These are phyloP conservation scores for Umbelopsis sp. DNA, from an alignment of 192 early-diverging fungal species.

Conservation along the genomic window DNA sequence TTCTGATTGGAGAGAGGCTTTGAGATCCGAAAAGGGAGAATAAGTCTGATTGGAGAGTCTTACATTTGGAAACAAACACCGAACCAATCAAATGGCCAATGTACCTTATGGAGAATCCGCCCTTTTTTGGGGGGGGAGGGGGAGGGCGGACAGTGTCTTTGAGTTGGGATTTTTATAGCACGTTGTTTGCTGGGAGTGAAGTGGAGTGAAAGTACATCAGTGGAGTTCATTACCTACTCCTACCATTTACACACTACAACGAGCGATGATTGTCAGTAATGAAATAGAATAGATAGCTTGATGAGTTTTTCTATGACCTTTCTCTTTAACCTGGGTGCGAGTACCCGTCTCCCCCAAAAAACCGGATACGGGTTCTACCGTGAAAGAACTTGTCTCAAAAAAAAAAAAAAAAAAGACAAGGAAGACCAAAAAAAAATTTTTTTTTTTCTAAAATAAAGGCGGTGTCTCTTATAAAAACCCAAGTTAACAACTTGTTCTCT, in stretches of 20 bases:
- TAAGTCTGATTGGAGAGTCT: not conserved
- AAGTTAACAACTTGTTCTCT: not conserved
- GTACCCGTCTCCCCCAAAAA: not conserved
- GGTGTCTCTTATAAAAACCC: not conserved
- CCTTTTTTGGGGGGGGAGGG: too few species aligned
- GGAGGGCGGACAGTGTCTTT: not conserved
- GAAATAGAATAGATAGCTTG: too few species aligned
- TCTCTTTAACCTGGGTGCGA: not conserved
- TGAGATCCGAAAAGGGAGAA: not conserved
- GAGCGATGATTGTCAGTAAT: not conserved
- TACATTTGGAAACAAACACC: not conserved
- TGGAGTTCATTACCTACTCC: not conserved
- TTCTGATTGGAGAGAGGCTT: not conserved
- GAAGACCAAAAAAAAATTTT: not conserved
- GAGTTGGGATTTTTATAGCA: not conserved
- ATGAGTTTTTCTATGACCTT: too few species aligned
- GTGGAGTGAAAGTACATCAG: not conserved
- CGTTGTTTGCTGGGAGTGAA: slow-evolving; percentile 6
- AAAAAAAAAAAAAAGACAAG: not conserved
- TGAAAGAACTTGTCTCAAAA: slow-evolving; percentile 2
- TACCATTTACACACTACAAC: too few species aligned
- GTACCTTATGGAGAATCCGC: not conserved
- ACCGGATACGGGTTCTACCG: slow-evolving; percentile 16
- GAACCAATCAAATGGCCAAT: not conserved
- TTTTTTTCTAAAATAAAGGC: not conserved